Evolutionary conservation across 139 green algal genomes (phyloP).

Genomic region (Mesostigma viride): DNA sequence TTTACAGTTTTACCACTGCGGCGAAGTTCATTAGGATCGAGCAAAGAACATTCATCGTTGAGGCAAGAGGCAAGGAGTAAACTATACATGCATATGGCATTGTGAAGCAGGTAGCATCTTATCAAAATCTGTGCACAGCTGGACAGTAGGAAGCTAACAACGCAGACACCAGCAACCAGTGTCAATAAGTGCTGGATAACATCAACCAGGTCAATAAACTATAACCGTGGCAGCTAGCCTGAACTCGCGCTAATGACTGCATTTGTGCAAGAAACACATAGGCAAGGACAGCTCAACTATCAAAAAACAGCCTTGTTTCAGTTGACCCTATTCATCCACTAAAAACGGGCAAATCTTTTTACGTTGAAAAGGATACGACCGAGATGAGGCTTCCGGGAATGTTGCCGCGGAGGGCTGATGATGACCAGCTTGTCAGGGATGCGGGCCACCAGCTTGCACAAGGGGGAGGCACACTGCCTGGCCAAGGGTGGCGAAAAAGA

Average conservation of each 20-base stretch:
- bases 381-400: slow-evolving; percentile 57
- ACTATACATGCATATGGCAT: too few relatives aligned
- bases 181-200: not conserved
- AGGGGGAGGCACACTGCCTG: not conserved
- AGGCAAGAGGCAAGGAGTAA: too few relatives aligned
- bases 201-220: not conserved
- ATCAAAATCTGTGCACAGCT: too few relatives aligned
- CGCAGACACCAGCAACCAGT: too few relatives aligned
- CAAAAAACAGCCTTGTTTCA: too few relatives aligned
- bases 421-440: slow-evolving; percentile 26
- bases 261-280: not conserved
- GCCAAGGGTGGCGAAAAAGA: not conserved
- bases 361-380: slow-evolving; percentile 18
- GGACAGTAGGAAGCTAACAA: too few relatives aligned
- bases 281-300: not conserved
- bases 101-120: too few relatives aligned
- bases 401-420: slow-evolving; percentile 32
- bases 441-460: not conserved
- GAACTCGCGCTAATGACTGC: not conserved
- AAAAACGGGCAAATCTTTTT: too few relatives aligned
- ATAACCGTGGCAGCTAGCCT: not conserved
- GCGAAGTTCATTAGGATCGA: too few relatives aligned
- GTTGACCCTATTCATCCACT: too few relatives aligned
- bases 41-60: too few relatives aligned
- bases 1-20: too few relatives aligned